Percentiles rank a stretch among this genome's conserved stretches.
Conservation (phyloP, 306 rosid genomes). For the Ammopiptanthus mongolicus region DNA sequence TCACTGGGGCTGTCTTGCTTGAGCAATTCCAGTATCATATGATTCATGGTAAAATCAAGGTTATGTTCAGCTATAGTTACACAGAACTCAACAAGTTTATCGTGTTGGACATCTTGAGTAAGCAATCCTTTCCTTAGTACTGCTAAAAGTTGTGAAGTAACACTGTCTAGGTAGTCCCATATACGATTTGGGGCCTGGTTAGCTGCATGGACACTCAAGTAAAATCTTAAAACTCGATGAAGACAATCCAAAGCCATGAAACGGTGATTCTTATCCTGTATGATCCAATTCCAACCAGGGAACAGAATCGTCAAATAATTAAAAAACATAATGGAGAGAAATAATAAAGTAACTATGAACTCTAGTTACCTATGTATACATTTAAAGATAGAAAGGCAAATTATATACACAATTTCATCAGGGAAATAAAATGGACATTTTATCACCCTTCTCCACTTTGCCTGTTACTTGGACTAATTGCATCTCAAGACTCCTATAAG, state of each 20-base stretch:
- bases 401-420: neutral
- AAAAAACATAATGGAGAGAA: slow-evolving; percentile 18
- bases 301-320: slow-evolving; percentile 27
- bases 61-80: slow-evolving; percentile 97
- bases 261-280: slow-evolving; percentile 97
- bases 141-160: slow-evolving; percentile 84
- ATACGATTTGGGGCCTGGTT: slow-evolving; percentile 80
- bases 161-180: slow-evolving; percentile 98
- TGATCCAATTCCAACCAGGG: slow-evolving; percentile 41
- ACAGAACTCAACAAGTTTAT: slow-evolving; percentile 96
- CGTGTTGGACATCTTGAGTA: slow-evolving; percentile 97
- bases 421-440: neutral
- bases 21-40: slow-evolving; percentile 91
- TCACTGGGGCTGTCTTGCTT: slow-evolving; percentile 94
- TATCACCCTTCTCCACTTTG: neutral
- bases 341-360: slow-evolving; percentile 20
- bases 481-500: neutral
- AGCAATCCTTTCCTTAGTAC: slow-evolving; percentile 94
- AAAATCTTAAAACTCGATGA: slow-evolving; percentile 94
- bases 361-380: neutral
- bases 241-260: slow-evolving; percentile 99
- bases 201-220: slow-evolving; percentile 88
- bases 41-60: slow-evolving; percentile 98
- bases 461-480: neutral
- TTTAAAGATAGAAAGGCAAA: neutral